Evolutionary conservation across 1,284 basidiomycete species (phyloP).

Genomic region (Irpex sp.): DNA sequence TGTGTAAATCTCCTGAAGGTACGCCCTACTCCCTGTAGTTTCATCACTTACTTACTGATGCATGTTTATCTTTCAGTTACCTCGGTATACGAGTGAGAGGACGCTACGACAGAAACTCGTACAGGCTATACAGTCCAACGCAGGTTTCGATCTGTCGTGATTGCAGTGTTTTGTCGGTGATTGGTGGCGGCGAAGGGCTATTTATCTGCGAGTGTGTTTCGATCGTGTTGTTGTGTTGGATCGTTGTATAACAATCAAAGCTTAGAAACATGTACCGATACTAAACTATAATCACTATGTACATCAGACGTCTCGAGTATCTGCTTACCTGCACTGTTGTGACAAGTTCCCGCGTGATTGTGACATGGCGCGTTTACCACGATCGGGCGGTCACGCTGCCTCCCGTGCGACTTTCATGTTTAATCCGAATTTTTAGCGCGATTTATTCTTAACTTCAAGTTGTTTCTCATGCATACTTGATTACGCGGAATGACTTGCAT

Average conservation of each 20-base stretch:
- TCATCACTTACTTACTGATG: slow-evolving; percentile 1
- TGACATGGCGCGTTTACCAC: background rate
- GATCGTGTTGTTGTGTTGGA: no score
- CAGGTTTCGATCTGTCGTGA: slow-evolving; percentile 81
- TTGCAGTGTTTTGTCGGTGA: no score
- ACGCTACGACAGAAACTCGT: slow-evolving; percentile 73
- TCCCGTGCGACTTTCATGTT: no score
- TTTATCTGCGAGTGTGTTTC: no score
- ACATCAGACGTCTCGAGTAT: no score
- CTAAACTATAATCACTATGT: no score
- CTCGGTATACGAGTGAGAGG: slow-evolving; percentile 58
- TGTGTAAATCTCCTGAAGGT: slow-evolving; percentile 88
- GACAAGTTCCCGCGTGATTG: background rate
- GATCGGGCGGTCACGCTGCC: background rate
- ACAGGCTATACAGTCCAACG: slow-evolving; percentile 79
- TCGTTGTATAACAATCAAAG: no score
- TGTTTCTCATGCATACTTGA: no score
- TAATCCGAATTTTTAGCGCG: background rate
- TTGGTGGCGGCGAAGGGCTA: no score
- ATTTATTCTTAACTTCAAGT: background rate
- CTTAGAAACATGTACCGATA: no score
- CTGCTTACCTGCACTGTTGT: background rate
- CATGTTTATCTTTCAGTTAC: slow-evolving; percentile 42
- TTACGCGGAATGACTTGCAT: no score
- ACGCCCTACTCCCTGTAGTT: background rate